Evolutionary conservation across 441 rosid genomes (phyloP), one percentile per base, ranked within the genome.

Genomic region (Capsella rubella): DNA sequence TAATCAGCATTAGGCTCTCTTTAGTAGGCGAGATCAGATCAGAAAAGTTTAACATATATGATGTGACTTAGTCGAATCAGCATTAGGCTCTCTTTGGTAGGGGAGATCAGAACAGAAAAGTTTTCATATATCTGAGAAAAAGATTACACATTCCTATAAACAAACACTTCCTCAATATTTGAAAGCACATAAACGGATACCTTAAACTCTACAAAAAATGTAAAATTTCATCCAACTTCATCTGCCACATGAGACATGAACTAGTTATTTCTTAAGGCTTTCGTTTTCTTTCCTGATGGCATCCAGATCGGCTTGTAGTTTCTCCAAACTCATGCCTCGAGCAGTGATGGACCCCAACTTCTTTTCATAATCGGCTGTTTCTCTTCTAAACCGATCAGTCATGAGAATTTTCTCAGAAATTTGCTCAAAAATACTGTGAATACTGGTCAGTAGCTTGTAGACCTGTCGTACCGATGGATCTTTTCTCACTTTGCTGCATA

Each of bases 361-460:
- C 90, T 90, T 94, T 75, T 89, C 95, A 67, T 74, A 82, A 45
- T 90, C 96, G 1, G 81, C 84, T 54, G 82, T 71, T 76, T 90
- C 96, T 79, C 97, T 89, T 64, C 78, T 83, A 53, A 86, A 71
- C 82, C 92, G 84, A 80, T 90, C 89, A 7, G 87, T 75, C 39
- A 83, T 8, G 47, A 90, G 88, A 53, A 85, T 81, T 81, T 89
- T 90, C 81, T 87, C 92, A 1, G 84, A 79, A 63, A 85, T 84
- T 74, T 89, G 93, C 80, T 85, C 93, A 2, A 94, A 94, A 59
- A 82, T 87, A 56, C 87, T 88, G n/a, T 91, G 97, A 52, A 87
- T 79, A 78, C 89, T 87, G 1, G 92, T 83, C 59, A 94, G 86
- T 14, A 84, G 91, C 80, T 83, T 83, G 81, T 89, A 91, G 25